A percentile compares a stretch with the other conserved stretches of the same genome.
Evolutionary conservation across 2,329 filamentous ascomycete genomes (phyloP).

Genomic region (Aspergillus eucalypticola): DNA sequence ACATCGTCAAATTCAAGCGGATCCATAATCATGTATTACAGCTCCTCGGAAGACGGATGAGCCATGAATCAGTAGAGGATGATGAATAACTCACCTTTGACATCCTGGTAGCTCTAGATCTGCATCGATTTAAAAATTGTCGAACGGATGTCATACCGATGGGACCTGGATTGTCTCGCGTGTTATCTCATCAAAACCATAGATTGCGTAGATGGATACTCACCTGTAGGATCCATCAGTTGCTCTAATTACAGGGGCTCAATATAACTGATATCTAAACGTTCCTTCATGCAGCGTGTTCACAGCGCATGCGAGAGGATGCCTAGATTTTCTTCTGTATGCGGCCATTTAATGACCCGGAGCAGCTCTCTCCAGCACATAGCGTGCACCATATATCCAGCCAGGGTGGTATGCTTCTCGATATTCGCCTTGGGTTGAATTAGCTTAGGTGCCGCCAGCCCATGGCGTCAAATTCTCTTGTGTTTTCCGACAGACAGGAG

Average conservation of each 20-base stretch:
- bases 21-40: not conserved
- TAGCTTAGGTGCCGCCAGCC: not conserved
- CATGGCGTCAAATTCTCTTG: no score
- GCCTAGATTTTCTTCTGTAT: not conserved
- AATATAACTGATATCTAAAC: not conserved
- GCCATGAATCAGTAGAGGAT: no score
- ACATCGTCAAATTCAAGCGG: not conserved
- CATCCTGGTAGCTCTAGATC: not conserved
- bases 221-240: not conserved
- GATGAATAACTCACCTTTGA: not conserved
- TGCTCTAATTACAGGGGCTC: no score
- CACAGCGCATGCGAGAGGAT: not conserved
- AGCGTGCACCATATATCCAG: not conserved
- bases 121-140: no score
- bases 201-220: not conserved
- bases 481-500: not conserved
- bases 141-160: not conserved
- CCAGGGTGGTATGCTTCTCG: not conserved
- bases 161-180: not conserved
- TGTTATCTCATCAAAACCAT: not conserved
- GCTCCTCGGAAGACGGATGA: not conserved
- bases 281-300: not conserved
- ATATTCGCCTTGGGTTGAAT: not conserved
- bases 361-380: not conserved
- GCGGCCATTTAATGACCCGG: not conserved